phyloP scores from a whole-genome alignment of 148 eudicot genomes.

The Chenopodium album region DNA sequence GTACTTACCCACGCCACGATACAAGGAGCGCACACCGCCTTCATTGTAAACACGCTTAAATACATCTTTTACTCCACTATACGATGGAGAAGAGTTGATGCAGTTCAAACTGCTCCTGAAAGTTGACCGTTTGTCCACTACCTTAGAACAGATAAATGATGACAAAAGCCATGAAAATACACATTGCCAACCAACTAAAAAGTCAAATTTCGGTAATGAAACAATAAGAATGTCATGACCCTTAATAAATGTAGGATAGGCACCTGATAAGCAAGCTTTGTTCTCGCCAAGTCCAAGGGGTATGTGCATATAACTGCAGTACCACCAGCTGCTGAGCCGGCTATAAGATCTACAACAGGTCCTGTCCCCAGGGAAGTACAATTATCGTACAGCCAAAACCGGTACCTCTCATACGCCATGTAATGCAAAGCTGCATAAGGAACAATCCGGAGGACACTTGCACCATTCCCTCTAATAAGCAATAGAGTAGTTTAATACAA shows the following conservation, averaged over 20 bases:
- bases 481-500: constrained; percentile 4
- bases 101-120: constrained; percentile 36
- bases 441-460: constrained; percentile 85
- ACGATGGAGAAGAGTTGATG: constrained; percentile 41
- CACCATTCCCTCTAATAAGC: constrained; percentile 82
- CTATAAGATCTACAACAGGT: constrained; percentile 82
- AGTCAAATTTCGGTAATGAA: neutral
- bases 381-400: constrained; percentile 63
- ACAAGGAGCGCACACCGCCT: constrained; percentile 81
- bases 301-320: constrained; percentile 96
- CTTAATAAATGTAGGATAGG: neutral
- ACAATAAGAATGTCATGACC: neutral
- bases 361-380: constrained; percentile 84
- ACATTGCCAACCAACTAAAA: constrained; percentile 7
- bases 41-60: constrained; percentile 71
- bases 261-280: constrained; percentile 97
- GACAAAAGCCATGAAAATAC: constrained; percentile 5
- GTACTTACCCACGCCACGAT: constrained; percentile 87
- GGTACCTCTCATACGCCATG: constrained; percentile 95
- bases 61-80: constrained; percentile 74
- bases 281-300: constrained; percentile 94
- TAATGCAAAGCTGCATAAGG: constrained; percentile 96
- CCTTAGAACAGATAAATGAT: constrained; percentile 33
- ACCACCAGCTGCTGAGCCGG: constrained; percentile 96
- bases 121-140: constrained; percentile 52